phyloP scores from a whole-genome alignment of 805 yeast genomes.

The Candida ovalis region DNA sequence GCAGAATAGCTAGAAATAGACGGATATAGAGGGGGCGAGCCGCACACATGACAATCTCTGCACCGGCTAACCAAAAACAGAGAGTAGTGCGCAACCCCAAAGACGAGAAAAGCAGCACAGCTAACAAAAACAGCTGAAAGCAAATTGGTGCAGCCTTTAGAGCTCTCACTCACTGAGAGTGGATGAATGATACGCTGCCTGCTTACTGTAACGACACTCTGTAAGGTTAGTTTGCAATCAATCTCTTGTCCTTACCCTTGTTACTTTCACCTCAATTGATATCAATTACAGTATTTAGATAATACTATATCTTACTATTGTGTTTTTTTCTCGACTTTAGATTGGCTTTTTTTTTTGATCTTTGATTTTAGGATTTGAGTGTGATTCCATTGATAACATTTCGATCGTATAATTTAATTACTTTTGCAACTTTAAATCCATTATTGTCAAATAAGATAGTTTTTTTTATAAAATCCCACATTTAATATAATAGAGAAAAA shows the following conservation, averaged over 20 bases:
- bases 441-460: too few species aligned
- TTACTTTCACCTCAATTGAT: background rate
- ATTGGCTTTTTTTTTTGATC: too few species aligned
- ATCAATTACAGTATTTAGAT: background rate
- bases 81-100: background rate
- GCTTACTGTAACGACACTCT: background rate
- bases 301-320: background rate
- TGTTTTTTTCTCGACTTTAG: background rate
- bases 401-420: too few species aligned
- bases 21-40: background rate
- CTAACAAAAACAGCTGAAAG: too few species aligned
- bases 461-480: background rate
- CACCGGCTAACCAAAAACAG: background rate
- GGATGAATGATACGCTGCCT: background rate
- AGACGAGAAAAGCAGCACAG: background rate
- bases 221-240: background rate
- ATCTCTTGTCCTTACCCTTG: background rate
- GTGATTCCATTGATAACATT: background rate
- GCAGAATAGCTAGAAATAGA: too few species aligned
- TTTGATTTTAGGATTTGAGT: background rate
- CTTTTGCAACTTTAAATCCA: too few species aligned
- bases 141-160: background rate
- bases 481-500: conserved; percentile 9
- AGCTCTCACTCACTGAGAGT: too few species aligned
- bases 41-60: background rate